Conservation (phyloP, 495 filamentous ascomycete species). For the Podospora anserina region DNA sequence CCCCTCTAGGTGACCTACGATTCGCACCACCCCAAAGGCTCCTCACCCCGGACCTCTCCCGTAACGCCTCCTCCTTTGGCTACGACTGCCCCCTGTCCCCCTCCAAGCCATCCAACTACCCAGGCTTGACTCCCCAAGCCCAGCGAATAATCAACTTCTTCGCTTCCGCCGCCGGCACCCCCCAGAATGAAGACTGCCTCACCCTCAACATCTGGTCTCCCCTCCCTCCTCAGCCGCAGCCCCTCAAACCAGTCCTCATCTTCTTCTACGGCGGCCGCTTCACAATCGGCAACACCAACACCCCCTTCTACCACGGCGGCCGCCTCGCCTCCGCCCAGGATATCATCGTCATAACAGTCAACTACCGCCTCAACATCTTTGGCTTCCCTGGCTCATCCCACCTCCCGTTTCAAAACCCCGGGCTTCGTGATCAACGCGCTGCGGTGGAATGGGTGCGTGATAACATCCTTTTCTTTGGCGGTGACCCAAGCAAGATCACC, state of each 20-base stretch:
- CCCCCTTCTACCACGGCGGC: conserved; percentile 40
- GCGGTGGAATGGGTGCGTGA: conserved; percentile 56
- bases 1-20: conserved; percentile 47
- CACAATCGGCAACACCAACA: conserved; percentile 21
- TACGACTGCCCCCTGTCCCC: conserved; percentile 19
- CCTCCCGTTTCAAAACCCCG: conserved; percentile 51
- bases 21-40: conserved; percentile 36
- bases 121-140: conserved; percentile 23
- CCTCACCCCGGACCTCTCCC: background rate
- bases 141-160: conserved; percentile 20
- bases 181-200: conserved; percentile 53
- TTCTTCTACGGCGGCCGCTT: conserved; percentile 37
- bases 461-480: conserved; percentile 61
- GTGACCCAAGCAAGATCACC: conserved; percentile 51
- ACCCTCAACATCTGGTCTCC: conserved; percentile 46
- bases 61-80: conserved; percentile 17
- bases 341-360: conserved; percentile 59
- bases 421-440: conserved; percentile 62
- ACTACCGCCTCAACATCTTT: conserved; percentile 66
- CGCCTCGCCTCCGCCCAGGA: conserved; percentile 38
- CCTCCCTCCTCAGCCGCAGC: conserved; percentile 12
- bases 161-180: background rate
- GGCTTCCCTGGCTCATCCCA: conserved; percentile 50
- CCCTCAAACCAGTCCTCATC: conserved; percentile 30
- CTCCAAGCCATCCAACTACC: conserved; percentile 16